Evolutionary conservation across 768 basidiomycete genomes (phyloP).

Genomic region (Lactarius vividus): DNA sequence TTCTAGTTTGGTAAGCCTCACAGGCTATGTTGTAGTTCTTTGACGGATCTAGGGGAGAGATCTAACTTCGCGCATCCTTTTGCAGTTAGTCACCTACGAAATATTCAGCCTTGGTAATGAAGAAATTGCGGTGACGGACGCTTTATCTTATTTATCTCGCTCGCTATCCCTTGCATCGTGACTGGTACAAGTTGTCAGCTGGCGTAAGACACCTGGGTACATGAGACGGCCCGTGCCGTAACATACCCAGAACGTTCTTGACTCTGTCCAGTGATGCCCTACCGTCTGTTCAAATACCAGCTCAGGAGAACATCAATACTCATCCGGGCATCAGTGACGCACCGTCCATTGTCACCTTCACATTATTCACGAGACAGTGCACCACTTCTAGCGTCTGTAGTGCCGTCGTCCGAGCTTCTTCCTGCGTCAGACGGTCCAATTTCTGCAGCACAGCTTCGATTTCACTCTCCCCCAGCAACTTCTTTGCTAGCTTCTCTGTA

Average conservation of each 20-base stretch:
- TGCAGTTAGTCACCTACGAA: background rate
- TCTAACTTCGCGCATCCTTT: background rate
- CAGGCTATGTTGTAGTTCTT: background rate
- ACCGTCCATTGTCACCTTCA: background rate
- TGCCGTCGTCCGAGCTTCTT: background rate
- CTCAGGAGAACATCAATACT: background rate
- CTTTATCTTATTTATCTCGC: conserved; percentile 1
- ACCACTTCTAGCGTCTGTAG: background rate
- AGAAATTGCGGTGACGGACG: background rate
- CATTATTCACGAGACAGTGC: background rate
- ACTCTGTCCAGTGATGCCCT: background rate
- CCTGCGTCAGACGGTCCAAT: background rate
- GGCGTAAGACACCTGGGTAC: background rate
- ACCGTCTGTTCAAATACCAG: background rate
- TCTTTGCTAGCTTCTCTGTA: background rate
- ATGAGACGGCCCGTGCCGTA: background rate
- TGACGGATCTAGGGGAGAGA: background rate
- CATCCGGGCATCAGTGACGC: background rate
- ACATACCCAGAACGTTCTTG: background rate
- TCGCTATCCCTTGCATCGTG: background rate
- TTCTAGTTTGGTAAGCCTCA: background rate
- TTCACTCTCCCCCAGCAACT: background rate
- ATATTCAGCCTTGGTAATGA: background rate
- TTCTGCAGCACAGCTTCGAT: background rate
- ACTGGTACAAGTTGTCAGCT: background rate